Evolutionary conservation across 2,329 filamentous ascomycete genomes (phyloP).

Genomic region (Pleomassaria siparia): DNA sequence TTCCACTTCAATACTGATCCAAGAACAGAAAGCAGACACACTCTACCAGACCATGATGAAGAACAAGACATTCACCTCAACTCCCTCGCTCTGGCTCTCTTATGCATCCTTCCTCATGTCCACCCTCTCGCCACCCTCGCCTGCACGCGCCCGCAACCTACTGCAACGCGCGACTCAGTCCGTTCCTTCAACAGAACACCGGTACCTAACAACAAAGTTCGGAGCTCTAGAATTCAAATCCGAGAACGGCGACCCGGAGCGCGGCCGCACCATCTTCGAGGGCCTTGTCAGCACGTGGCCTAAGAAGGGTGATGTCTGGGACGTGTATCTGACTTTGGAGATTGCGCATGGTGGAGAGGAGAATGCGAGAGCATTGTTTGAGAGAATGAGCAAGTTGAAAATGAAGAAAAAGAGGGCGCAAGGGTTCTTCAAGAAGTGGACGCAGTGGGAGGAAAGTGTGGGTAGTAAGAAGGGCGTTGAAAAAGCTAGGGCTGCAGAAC

Average conservation of each 20-base stretch:
- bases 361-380: slow-evolving; percentile 74
- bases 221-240: slow-evolving; percentile 90
- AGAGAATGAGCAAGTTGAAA: slow-evolving; percentile 65
- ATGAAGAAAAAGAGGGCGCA: slow-evolving; percentile 82
- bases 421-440: slow-evolving; percentile 90
- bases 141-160: slow-evolving; percentile 74
- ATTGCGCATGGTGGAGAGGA: slow-evolving; percentile 59
- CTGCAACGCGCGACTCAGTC: slow-evolving; percentile 83
- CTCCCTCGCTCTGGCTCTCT: slow-evolving; percentile 84
- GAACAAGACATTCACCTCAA: slow-evolving; percentile 77
- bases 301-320: slow-evolving; percentile 91
- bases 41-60: slow-evolving; percentile 86
- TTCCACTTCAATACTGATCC: slow-evolving; percentile 19
- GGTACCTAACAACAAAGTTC: slow-evolving; percentile 81
- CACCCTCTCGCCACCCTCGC: slow-evolving; percentile 67
- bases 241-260: slow-evolving; percentile 78
- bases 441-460: slow-evolving; percentile 75
- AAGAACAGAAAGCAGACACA: slow-evolving; percentile 74
- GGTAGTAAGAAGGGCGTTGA: slow-evolving; percentile 71
- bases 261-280: slow-evolving; percentile 92
- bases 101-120: slow-evolving; percentile 92
- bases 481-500: slow-evolving; percentile 69
- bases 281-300: slow-evolving; percentile 80
- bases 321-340: slow-evolving; percentile 86
- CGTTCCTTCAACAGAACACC: slow-evolving; percentile 68